Percentiles rank a stretch among this genome's conserved stretches.
phyloP scores from a whole-genome alignment of 164 flowering plant species.

The Litsea cubeba region DNA sequence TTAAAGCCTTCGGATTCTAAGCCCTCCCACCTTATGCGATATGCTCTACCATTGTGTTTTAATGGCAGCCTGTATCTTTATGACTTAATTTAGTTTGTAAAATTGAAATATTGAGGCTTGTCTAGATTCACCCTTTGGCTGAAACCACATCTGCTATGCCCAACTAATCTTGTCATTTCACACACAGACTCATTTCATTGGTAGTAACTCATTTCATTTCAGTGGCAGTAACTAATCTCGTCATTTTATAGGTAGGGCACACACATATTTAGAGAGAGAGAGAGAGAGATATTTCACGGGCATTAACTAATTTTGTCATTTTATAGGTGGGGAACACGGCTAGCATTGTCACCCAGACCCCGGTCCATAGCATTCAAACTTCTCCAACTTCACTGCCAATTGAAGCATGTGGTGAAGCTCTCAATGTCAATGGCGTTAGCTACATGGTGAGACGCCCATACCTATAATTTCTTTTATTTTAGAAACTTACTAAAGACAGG shows the following conservation, averaged over 20 bases:
- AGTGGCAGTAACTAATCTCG: neutral
- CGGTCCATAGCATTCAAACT: neutral
- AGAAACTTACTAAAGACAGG: neutral
- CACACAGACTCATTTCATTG: too few relatives aligned
- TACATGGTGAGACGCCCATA: conserved; percentile 9
- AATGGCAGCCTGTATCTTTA: too few relatives aligned
- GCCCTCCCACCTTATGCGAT: too few relatives aligned
- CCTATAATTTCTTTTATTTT: neutral
- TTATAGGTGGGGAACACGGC: conserved; percentile 9
- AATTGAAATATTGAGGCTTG: too few relatives aligned
- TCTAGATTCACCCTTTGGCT: too few relatives aligned
- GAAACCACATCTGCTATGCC: too few relatives aligned
- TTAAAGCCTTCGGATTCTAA: too few relatives aligned
- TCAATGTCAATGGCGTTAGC: conserved; percentile 1
- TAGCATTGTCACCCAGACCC: neutral
- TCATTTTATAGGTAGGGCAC: neutral
- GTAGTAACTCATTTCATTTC: neutral
- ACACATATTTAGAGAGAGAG: too few relatives aligned
- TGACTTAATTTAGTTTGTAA: too few relatives aligned
- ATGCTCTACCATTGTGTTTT: too few relatives aligned
- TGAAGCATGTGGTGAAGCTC: neutral
- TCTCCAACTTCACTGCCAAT: neutral
- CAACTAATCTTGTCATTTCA: too few relatives aligned
- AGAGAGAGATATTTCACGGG: neutral
- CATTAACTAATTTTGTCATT: neutral